phyloP scores from a whole-genome alignment of 208 protist genomes.

The Trypanosoma avium region DNA sequence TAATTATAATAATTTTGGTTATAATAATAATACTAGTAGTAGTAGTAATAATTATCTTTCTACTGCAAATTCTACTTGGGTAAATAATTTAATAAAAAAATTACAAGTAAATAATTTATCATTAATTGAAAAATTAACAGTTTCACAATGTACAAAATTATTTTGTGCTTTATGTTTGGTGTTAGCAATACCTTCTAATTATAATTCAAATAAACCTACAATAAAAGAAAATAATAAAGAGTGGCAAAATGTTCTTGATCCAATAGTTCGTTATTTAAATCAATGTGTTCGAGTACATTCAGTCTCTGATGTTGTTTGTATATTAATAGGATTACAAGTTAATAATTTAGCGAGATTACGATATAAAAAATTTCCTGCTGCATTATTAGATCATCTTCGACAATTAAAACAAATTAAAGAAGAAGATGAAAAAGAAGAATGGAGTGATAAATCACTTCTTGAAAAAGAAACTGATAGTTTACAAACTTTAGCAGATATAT shows the following conservation, averaged over 20 bases:
- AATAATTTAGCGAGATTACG: slow-evolving; percentile 15
- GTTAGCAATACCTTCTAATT: slow-evolving; percentile 1
- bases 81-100: not conserved
- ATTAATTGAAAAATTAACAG: slow-evolving; percentile 7
- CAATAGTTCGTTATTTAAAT: slow-evolving; percentile 22
- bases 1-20: too few relatives aligned
- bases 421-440: not conserved
- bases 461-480: not conserved
- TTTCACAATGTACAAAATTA: slow-evolving; percentile 13
- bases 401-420: slow-evolving; percentile 5
- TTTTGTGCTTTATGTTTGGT: slow-evolving; percentile 24
- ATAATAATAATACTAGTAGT: too few relatives aligned
- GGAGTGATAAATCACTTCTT: not conserved
- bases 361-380: slow-evolving; percentile 23
- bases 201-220: not conserved
- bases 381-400: slow-evolving; percentile 20
- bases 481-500: too few relatives aligned
- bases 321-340: slow-evolving; percentile 11
- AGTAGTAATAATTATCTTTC: too few relatives aligned
- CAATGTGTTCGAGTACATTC: slow-evolving; percentile 25
- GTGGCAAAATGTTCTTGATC: slow-evolving; percentile 17
- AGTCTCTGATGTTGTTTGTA: slow-evolving; percentile 3
- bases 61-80: not conserved
- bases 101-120: slow-evolving; percentile 1
- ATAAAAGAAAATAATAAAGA: not conserved